These are phyloP conservation scores for Cenchrus fungigraminus DNA, from an alignment of 176 grass and related monocot genomes.

Conservation along the genomic window DNA sequence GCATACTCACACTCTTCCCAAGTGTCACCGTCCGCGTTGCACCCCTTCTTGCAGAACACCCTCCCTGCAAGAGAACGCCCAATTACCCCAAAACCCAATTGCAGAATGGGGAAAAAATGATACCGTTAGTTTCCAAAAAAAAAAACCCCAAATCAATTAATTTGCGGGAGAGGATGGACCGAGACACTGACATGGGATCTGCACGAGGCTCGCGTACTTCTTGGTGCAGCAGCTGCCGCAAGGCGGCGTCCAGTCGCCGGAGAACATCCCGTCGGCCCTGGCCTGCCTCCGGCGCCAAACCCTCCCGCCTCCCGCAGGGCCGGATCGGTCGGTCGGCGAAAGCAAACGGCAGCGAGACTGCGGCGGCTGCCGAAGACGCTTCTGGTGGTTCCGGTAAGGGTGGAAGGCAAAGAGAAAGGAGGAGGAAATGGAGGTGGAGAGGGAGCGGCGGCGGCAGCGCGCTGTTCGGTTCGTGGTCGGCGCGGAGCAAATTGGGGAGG, in stretches of 20 bases:
- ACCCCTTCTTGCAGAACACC: slow-evolving; percentile 99
- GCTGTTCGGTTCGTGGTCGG: slow-evolving; percentile 38
- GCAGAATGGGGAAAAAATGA: neutral
- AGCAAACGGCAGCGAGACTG: neutral
- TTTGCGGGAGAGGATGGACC: neutral
- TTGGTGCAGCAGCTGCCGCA: slow-evolving; percentile 95
- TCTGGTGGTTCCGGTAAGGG: slow-evolving; percentile 18
- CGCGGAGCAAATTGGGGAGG: slow-evolving; percentile 20
- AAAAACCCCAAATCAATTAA: neutral
- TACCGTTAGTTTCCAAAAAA: slow-evolving; percentile 1
- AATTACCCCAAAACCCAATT: slow-evolving; percentile 2
- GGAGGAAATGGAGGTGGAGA: slow-evolving; percentile 39
- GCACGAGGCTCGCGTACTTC: slow-evolving; percentile 80
- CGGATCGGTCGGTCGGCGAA: slow-evolving; percentile 7
- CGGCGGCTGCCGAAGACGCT: neutral
- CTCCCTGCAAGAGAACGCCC: slow-evolving; percentile 61
- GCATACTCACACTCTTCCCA: slow-evolving; percentile 88
- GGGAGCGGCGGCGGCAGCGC: slow-evolving; percentile 41
- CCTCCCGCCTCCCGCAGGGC: neutral
- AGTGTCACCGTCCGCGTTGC: slow-evolving; percentile 81
- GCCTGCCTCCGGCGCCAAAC: slow-evolving; percentile 4
- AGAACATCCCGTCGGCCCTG: slow-evolving; percentile 55
- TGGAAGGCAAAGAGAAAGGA: neutral
- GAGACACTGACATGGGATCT: slow-evolving; percentile 78
- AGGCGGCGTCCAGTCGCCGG: slow-evolving; percentile 78